Base-by-base conservation (phyloP, 306 rosid species). In the Cucumis hystrix region DNA sequence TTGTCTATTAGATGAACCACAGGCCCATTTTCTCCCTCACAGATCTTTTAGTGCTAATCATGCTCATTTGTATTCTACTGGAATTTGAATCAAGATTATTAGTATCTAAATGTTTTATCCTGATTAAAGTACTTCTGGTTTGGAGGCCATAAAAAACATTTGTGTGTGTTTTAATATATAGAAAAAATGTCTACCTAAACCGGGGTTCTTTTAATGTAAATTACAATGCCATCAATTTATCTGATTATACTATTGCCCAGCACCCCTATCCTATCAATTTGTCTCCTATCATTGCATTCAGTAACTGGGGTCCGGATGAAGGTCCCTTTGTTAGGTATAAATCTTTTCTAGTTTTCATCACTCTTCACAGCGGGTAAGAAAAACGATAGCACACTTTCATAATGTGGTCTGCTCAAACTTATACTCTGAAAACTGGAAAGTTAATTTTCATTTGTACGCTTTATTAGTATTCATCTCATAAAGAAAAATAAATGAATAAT, bases 381-480 rank as follows among this genome's bases (percentile, higher is more conserved):
- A 49, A 41, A 23, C 8, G 58, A 43, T 71, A 6, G 16, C 49
- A 3, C 3, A 12, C 18, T 23, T 71, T 45, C 6, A 3, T 14
- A 57, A 49, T 71, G 76, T 23, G 57, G 3, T 20, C 75, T 13
- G 35, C 23, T 69, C 40, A 70, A 70, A 47, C n/a, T 18, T 70
- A 7, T 70, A 49, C 21, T 25, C 25, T 49, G 59, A 40, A 3
- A 49, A 49, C 25, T 49, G 59, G 59, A 1, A 49, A 49, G 76
- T 25, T 71, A 13, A 71, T 47, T 3, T 23, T 71, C 51, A 49
- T 71, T 70, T 70, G 40, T 60, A 18, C 10, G 47, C 52, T 45
- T 49, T 6, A 0, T 33, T 18, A 11, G 70, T 45, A 20, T 67
- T 82, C 83, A 40, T 62, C 89, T 86, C 64, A 87, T 81, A 70